Evolutionary conservation across 1,284 basidiomycete species (phyloP).

Genomic region (Leccinum brunneo-olivaceum): DNA sequence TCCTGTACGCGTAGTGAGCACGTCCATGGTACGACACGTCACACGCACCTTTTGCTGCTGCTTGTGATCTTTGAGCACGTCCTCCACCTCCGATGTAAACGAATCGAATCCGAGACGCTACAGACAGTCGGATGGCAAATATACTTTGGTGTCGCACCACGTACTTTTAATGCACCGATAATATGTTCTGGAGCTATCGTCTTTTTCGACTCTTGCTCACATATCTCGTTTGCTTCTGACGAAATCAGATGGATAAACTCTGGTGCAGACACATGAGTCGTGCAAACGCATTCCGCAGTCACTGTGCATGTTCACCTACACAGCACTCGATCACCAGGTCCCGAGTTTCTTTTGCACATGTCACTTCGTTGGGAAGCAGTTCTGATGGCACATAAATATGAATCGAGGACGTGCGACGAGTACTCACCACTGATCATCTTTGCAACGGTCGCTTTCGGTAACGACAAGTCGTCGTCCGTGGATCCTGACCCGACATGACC

Average conservation of each 20-base stretch:
- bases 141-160: constrained; percentile 17
- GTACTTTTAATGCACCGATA: constrained; percentile 82
- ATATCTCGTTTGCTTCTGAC: constrained; percentile 96
- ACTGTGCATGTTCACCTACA: constrained; percentile 70
- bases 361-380: constrained; percentile 82
- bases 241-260: constrained; percentile 99
- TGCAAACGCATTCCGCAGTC: constrained; percentile 6
- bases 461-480: constrained; percentile 84
- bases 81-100: constrained; percentile 84
- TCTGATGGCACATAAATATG: constrained; percentile 45
- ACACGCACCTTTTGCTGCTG: constrained; percentile 80
- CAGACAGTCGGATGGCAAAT: constrained; percentile 9
- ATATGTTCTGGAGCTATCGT: constrained; percentile 99
- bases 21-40: constrained; percentile 9
- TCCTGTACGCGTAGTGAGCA: constrained; percentile 41
- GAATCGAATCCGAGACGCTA: constrained; percentile 86
- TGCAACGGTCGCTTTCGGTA: constrained; percentile 95
- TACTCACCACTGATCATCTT: constrained; percentile 88
- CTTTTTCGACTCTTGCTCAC: constrained; percentile 98
- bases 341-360: constrained; percentile 91
- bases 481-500: constrained; percentile 54
- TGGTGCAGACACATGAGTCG: constrained; percentile 31
- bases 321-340: constrained; percentile 97
- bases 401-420: background rate
- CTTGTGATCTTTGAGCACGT: constrained; percentile 91